Conservation (phyloP, 257 asterid species). For the Gentiana macrophylla region DNA sequence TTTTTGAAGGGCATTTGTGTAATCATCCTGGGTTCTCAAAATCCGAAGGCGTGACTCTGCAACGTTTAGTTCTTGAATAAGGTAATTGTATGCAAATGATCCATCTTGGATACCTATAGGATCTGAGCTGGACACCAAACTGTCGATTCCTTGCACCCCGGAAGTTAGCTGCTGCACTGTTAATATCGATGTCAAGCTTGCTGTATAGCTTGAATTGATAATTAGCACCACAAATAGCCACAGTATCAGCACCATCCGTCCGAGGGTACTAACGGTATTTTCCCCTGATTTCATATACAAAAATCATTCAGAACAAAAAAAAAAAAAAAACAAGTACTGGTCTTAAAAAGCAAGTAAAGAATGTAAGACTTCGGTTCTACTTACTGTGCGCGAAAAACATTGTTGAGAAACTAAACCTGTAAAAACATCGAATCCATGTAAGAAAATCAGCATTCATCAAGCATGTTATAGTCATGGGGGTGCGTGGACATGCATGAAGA, state of each 20-base stretch:
- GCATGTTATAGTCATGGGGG: too few species aligned
- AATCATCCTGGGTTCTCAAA: slow-evolving; percentile 59
- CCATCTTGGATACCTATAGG: slow-evolving; percentile 95
- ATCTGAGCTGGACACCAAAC: slow-evolving; percentile 48
- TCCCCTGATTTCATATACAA: slow-evolving; percentile 41
- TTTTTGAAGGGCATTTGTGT: slow-evolving; percentile 28
- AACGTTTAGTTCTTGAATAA: slow-evolving; percentile 47
- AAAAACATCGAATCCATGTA: slow-evolving; percentile 4
- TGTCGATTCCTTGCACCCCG: slow-evolving; percentile 72
- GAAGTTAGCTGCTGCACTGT: slow-evolving; percentile 80
- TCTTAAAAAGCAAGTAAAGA: background rate
- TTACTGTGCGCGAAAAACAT: slow-evolving; percentile 95
- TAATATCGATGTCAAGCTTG: slow-evolving; percentile 94
- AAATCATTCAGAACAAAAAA: too few species aligned
- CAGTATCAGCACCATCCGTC: slow-evolving; percentile 67
- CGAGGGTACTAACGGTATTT: slow-evolving; percentile 85
- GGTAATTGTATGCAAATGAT: slow-evolving; percentile 68
- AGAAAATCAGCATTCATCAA: background rate
- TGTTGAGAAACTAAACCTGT: slow-evolving; percentile 97
- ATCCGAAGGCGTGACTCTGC: slow-evolving; percentile 55
- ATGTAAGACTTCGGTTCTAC: slow-evolving; percentile 15
- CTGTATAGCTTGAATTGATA: slow-evolving; percentile 96
- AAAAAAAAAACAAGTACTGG: background rate
- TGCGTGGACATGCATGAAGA: too few species aligned
- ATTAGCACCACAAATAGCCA: slow-evolving; percentile 97